Conservation (phyloP, 805 yeast species). For the Vanderwaltozyma tropicalis region DNA sequence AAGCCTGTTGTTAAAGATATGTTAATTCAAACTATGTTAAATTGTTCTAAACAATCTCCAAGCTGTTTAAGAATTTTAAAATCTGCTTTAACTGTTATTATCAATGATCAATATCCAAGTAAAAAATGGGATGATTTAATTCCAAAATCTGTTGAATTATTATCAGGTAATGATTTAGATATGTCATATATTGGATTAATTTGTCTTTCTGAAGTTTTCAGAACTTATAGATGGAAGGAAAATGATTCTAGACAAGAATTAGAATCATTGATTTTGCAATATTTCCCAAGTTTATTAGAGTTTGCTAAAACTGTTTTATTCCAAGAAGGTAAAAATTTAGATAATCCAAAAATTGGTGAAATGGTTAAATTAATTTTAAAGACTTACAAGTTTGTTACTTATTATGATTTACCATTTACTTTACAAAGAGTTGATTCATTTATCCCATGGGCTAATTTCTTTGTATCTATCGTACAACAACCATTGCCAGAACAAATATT, state of each 20-base stretch:
- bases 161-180: slow-evolving; percentile 35
- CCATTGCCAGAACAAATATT: slow-evolving; percentile 32
- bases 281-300: slow-evolving; percentile 55
- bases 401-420: slow-evolving; percentile 57
- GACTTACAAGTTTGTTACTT: slow-evolving; percentile 66
- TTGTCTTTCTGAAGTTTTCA: slow-evolving; percentile 57
- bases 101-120: slow-evolving; percentile 39
- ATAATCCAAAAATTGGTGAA: slow-evolving; percentile 44
- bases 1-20: slow-evolving; percentile 63
- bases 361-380: slow-evolving; percentile 67
- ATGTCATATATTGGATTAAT: slow-evolving; percentile 55
- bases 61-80: slow-evolving; percentile 34
- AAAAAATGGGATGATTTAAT: slow-evolving; percentile 45
- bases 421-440: slow-evolving; percentile 45
- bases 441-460: slow-evolving; percentile 66
- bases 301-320: slow-evolving; percentile 49
- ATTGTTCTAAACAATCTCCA: slow-evolving; percentile 32
- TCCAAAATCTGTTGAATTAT: slow-evolving; percentile 35
- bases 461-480: slow-evolving; percentile 51
- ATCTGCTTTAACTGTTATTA: slow-evolving; percentile 44
- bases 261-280: slow-evolving; percentile 43
- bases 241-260: slow-evolving; percentile 45
- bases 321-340: slow-evolving; percentile 29
- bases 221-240: slow-evolving; percentile 61
- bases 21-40: slow-evolving; percentile 51